Conservation (phyloP, 768 basidiomycete genomes). For the Mycena albidolilacea region DNA sequence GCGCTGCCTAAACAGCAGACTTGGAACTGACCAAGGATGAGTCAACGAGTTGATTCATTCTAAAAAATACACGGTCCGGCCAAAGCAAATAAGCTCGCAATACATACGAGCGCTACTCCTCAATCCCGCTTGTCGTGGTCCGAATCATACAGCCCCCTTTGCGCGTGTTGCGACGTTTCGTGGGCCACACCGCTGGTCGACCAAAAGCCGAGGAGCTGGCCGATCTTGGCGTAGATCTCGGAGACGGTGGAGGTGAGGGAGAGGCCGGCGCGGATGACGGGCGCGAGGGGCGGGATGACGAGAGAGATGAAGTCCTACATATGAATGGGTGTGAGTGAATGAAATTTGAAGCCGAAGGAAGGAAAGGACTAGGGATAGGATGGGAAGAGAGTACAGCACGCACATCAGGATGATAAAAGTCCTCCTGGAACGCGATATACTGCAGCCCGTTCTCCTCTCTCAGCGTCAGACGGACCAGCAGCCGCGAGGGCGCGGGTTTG, state of each 20-base stretch:
- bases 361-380: not conserved
- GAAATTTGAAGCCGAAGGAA: not conserved
- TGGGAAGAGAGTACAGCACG: slow-evolving; percentile 44
- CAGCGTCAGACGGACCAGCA: slow-evolving; percentile 68
- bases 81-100: not conserved
- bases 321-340: not conserved
- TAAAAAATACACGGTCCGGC: not conserved
- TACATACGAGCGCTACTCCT: not conserved
- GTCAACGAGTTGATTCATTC: not conserved
- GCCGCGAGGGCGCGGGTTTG: slow-evolving; percentile 58
- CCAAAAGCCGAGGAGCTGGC: slow-evolving; percentile 55
- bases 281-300: slow-evolving; percentile 58
- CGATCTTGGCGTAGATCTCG: slow-evolving; percentile 48
- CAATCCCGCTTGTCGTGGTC: slow-evolving; percentile 17
- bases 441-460: slow-evolving; percentile 55
- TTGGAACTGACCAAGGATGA: too few species aligned
- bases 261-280: slow-evolving; percentile 53
- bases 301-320: slow-evolving; percentile 60
- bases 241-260: slow-evolving; percentile 44
- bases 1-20: too few species aligned
- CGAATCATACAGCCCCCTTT: slow-evolving; percentile 28
- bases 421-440: slow-evolving; percentile 70
- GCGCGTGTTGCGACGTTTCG: not conserved
- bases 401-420: slow-evolving; percentile 71
- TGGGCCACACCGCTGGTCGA: not conserved